Evolutionary conservation across 1,284 basidiomycete species (phyloP).

Genomic region (Trametes polyzona): DNA sequence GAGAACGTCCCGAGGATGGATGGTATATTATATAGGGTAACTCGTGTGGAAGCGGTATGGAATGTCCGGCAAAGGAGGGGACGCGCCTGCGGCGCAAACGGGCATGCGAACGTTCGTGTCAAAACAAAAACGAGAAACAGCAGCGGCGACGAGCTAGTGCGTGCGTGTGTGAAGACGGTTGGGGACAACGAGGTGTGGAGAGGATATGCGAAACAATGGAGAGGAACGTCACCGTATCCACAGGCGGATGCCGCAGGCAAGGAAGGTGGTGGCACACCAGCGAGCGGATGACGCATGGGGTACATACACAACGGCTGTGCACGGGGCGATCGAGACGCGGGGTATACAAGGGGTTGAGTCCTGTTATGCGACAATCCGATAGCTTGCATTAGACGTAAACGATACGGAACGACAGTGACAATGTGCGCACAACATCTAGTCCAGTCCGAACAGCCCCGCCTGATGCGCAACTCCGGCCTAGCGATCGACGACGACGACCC

Average conservation of each 20-base stretch:
- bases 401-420: conserved; percentile 20
- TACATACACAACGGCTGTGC: background rate
- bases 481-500: background rate
- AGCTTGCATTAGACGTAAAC: conserved; percentile 26
- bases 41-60: background rate
- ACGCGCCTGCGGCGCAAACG: conserved; percentile 20
- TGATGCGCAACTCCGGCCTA: background rate
- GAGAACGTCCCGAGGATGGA: conserved; percentile 12
- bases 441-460: conserved; percentile 11
- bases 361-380: conserved; percentile 5
- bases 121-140: conserved; percentile 5
- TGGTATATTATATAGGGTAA: conserved; percentile 4
- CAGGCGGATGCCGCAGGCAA: background rate
- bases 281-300: background rate
- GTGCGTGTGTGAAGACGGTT: background rate
- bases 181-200: conserved; percentile 17
- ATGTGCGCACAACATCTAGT: conserved; percentile 23
- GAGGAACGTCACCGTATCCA: background rate
- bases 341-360: background rate
- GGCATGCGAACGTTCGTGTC: conserved; percentile 3
- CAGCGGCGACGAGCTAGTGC: background rate
- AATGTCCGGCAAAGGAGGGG: conserved; percentile 20
- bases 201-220: conserved; percentile 1
- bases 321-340: background rate
- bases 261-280: background rate